Evolutionary conservation across 75 land plant genomes (phyloP).

Genomic region (Larix kaempferi): DNA sequence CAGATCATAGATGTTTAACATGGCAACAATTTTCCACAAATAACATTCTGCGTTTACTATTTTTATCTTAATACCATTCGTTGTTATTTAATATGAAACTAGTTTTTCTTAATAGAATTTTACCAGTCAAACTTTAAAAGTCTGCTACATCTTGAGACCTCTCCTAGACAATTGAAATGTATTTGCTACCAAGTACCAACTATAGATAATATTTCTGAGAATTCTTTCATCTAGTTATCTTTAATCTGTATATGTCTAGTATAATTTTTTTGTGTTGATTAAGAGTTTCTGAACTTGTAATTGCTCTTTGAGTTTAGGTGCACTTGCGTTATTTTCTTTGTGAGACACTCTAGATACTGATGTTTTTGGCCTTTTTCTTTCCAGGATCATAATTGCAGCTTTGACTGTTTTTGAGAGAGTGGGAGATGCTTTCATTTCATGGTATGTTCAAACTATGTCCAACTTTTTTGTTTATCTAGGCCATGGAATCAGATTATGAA

Average conservation of each 20-base stretch:
- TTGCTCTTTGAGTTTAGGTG: neutral
- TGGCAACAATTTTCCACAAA: too few species aligned
- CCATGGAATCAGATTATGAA: neutral
- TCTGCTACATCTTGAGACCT: too few species aligned
- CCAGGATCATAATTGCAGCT: slow-evolving; percentile 86
- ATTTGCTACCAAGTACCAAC: neutral
- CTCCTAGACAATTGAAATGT: too few species aligned
- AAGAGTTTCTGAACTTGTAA: neutral
- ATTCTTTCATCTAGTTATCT: neutral
- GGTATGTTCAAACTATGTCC: slow-evolving; percentile 31
- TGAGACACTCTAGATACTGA: neutral
- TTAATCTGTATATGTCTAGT: neutral
- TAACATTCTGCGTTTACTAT: too few species aligned
- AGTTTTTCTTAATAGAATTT: neutral
- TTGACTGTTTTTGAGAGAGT: slow-evolving; percentile 81
- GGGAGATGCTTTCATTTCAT: slow-evolving; percentile 80
- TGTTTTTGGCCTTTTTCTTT: slow-evolving; percentile 3
- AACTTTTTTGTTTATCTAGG: neutral
- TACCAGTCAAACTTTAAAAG: neutral
- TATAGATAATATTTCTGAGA: neutral
- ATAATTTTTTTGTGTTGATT: neutral
- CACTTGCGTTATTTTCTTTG: neutral
- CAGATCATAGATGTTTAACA: too few species aligned
- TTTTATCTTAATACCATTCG: neutral
- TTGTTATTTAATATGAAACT: neutral